Evolutionary conservation across 2,329 filamentous ascomycete species (phyloP).

Genomic region (Aspergillus candidus): DNA sequence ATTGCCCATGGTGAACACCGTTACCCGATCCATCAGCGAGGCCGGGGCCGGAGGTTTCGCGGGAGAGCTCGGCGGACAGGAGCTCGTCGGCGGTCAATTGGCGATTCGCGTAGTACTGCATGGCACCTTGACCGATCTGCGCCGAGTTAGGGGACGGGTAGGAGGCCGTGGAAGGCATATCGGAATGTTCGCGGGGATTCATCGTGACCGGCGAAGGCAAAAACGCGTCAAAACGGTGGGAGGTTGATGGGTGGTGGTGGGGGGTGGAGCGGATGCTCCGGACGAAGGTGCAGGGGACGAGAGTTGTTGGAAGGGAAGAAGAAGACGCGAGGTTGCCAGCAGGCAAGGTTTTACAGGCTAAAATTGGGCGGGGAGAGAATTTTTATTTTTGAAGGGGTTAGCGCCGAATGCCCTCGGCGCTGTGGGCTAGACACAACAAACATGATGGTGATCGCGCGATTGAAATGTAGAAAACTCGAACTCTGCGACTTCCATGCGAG

Average conservation of each 20-base stretch:
- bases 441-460: slow-evolving; percentile 22
- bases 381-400: slow-evolving; percentile 32
- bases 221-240: slow-evolving; percentile 10
- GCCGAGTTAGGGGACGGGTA: slow-evolving; percentile 40
- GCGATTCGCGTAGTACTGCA: slow-evolving; percentile 40
- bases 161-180: slow-evolving; percentile 40
- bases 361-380: slow-evolving; percentile 29
- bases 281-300: slow-evolving; percentile 16
- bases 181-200: slow-evolving; percentile 39
- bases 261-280: slow-evolving; percentile 24
- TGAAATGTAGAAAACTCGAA: slow-evolving; percentile 11
- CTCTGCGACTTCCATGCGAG: slow-evolving; percentile 10
- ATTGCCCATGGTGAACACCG: slow-evolving; percentile 37
- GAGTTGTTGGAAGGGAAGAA: slow-evolving; percentile 21
- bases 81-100: slow-evolving; percentile 44
- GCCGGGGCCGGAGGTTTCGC: slow-evolving; percentile 40
- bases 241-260: slow-evolving; percentile 20
- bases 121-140: slow-evolving; percentile 39
- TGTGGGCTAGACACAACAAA: slow-evolving; percentile 26
- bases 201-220: slow-evolving; percentile 19
- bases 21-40: slow-evolving; percentile 36
- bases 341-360: slow-evolving; percentile 34
- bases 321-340: slow-evolving; percentile 24
- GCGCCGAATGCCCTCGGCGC: slow-evolving; percentile 27
- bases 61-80: slow-evolving; percentile 43